A percentile compares a stretch with the other conserved stretches of the same genome.
phyloP scores from a whole-genome alignment of 306 rosid genomes.

The Fragaria nilgerrensis region DNA sequence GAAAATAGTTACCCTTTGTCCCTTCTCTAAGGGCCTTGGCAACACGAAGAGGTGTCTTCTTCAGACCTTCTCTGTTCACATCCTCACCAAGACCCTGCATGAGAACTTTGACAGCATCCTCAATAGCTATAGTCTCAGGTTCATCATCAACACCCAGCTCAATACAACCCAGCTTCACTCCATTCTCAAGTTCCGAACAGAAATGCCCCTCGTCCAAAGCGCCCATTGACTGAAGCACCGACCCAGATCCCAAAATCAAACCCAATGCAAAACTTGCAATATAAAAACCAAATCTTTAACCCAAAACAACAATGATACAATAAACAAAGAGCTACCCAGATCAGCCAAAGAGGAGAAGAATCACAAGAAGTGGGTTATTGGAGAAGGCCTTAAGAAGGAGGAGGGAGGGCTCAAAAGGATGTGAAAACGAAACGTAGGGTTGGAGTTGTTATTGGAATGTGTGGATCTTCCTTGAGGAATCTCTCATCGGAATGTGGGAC shows the following conservation, averaged over 20 bases:
- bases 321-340: conserved; percentile 5
- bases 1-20: conserved; percentile 59
- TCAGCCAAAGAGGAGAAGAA: not conserved
- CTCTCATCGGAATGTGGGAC: conserved; percentile 24
- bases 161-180: conserved; percentile 33
- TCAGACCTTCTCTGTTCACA: conserved; percentile 75
- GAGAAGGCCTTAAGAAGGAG: not conserved
- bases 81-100: conserved; percentile 85
- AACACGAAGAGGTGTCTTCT: conserved; percentile 86
- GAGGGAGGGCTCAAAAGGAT: not conserved
- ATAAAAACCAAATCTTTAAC: not conserved
- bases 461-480: conserved; percentile 27
- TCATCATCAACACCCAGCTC: conserved; percentile 49
- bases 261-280: conserved; percentile 9
- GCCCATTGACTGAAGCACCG: conserved; percentile 50
- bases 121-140: conserved; percentile 47
- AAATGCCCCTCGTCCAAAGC: conserved; percentile 74
- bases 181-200: conserved; percentile 61
- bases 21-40: conserved; percentile 95
- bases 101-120: conserved; percentile 74
- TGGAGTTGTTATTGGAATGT: conserved; percentile 19
- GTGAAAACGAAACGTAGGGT: conserved; percentile 30
- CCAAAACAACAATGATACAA: not conserved
- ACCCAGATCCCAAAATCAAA: conserved; percentile 25
- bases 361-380: not conserved